Conservation (phyloP, 2,329 filamentous ascomycete species). For the Ascosphaera apis region DNA sequence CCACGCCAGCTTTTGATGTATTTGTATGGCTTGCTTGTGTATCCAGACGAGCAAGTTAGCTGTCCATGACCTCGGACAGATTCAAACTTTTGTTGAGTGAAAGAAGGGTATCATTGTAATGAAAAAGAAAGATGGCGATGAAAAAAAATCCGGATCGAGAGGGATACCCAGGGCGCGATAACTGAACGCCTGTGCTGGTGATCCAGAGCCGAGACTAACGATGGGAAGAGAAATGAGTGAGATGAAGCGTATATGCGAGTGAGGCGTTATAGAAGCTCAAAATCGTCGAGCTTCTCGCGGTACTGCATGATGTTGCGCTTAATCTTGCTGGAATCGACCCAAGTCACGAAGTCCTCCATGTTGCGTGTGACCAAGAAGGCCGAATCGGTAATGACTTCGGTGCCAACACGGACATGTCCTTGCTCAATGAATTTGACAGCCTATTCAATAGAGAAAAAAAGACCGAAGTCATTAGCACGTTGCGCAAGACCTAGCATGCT, state of each 20-base stretch:
- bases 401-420: conserved; percentile 77
- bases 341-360: conserved; percentile 92
- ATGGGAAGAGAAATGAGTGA: conserved; percentile 7
- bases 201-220: too few relatives aligned
- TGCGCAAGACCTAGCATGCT: too few relatives aligned
- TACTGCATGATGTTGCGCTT: conserved; percentile 93
- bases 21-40: too few relatives aligned
- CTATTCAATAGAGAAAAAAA: conserved; percentile 7
- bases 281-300: conserved; percentile 84
- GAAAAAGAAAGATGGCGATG: neutral
- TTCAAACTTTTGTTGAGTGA: too few relatives aligned
- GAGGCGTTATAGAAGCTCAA: conserved; percentile 51
- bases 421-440: conserved; percentile 68
- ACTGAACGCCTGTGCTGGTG: too few relatives aligned
- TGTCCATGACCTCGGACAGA: too few relatives aligned
- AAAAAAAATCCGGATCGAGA: too few relatives aligned
- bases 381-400: conserved; percentile 71
- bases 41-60: too few relatives aligned
- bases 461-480: conserved; percentile 5
- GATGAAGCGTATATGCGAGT: neutral
- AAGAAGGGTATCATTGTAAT: conserved; percentile 1
- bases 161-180: conserved; percentile 2
- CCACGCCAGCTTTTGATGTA: too few relatives aligned
- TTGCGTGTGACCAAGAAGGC: conserved; percentile 72
- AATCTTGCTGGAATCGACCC: conserved; percentile 91